A percentile compares a stretch with the other conserved stretches of the same genome.
These are phyloP conservation scores for Yamadazyma diddensiae DNA, from an alignment of 1,139 yeast genomes.

Conservation along the genomic window DNA sequence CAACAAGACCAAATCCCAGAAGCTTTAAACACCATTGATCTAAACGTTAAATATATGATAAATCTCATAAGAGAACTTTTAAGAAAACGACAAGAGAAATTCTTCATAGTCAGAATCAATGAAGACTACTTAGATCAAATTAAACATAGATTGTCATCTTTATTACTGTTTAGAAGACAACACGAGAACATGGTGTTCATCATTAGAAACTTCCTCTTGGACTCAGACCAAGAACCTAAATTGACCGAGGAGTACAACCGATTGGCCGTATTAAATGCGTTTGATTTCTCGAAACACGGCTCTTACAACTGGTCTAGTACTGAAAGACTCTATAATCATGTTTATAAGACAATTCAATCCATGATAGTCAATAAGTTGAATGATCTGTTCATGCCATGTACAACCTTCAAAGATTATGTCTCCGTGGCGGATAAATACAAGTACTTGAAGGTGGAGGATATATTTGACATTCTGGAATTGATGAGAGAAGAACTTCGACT, in stretches of 20 bases:
- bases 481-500: slow-evolving; percentile 38
- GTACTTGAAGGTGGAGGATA: slow-evolving; percentile 14
- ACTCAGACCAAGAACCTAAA: slow-evolving; percentile 17
- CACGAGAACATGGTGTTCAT: slow-evolving; percentile 55
- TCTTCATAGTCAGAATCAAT: slow-evolving; percentile 60
- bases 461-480: slow-evolving; percentile 20
- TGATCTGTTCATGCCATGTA: slow-evolving; percentile 25
- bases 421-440: slow-evolving; percentile 25
- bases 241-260: slow-evolving; percentile 30
- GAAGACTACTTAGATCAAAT: slow-evolving; percentile 42
- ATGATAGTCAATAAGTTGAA: slow-evolving; percentile 24
- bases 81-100: slow-evolving; percentile 72
- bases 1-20: slow-evolving; percentile 15
- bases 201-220: slow-evolving; percentile 24
- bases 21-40: slow-evolving; percentile 28
- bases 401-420: slow-evolving; percentile 27
- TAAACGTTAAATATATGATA: slow-evolving; percentile 34
- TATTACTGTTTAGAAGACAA: slow-evolving; percentile 46
- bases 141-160: slow-evolving; percentile 43
- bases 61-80: slow-evolving; percentile 68
- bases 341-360: slow-evolving; percentile 21
- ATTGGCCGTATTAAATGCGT: slow-evolving; percentile 17
- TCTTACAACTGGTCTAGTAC: slow-evolving; percentile 30
- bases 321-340: slow-evolving; percentile 26
- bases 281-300: slow-evolving; percentile 35